Evolutionary conservation across 2,329 filamentous ascomycete species (phyloP).

Genomic region (Cercospora sp.): DNA sequence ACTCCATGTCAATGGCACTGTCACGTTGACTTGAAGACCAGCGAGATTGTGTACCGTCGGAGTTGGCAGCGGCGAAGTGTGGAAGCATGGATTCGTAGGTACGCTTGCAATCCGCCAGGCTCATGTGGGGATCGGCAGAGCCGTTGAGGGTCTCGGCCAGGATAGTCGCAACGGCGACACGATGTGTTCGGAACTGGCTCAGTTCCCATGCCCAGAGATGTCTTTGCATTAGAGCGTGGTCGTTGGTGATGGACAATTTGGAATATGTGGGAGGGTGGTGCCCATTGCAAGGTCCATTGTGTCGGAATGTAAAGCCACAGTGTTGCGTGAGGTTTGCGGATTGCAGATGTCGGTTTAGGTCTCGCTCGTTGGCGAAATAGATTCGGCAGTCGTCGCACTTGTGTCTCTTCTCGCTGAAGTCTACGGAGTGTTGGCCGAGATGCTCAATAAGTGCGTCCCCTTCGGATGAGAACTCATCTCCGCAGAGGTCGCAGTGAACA

Average conservation of each 20-base stretch:
- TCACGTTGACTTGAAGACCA: slow-evolving; percentile 5
- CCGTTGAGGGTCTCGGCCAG: slow-evolving; percentile 22
- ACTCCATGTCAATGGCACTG: slow-evolving; percentile 7
- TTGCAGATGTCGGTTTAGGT: slow-evolving; percentile 29
- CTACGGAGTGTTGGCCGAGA: slow-evolving; percentile 29
- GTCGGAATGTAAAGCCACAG: slow-evolving; percentile 30
- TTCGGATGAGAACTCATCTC: slow-evolving; percentile 20
- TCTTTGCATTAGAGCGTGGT: slow-evolving; percentile 29
- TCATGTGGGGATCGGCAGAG: slow-evolving; percentile 22
- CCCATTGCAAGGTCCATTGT: slow-evolving; percentile 25
- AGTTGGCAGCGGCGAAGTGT: slow-evolving; percentile 24
- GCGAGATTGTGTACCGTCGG: slow-evolving; percentile 12
- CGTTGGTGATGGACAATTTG: slow-evolving; percentile 22
- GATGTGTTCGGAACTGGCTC: slow-evolving; percentile 25
- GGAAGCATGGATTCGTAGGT: slow-evolving; percentile 26
- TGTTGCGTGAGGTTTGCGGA: slow-evolving; percentile 27
- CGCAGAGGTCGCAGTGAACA: slow-evolving; percentile 28
- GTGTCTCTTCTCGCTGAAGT: slow-evolving; percentile 31
- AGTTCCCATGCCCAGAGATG: slow-evolving; percentile 32
- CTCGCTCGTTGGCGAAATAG: slow-evolving; percentile 30
- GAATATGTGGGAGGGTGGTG: slow-evolving; percentile 29
- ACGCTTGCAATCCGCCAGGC: slow-evolving; percentile 21
- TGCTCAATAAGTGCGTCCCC: slow-evolving; percentile 25
- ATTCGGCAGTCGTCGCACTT: slow-evolving; percentile 30
- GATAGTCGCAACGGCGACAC: slow-evolving; percentile 24